Evolutionary conservation across 306 rosid species (phyloP).

Genomic region (Cicer yamashitae): DNA sequence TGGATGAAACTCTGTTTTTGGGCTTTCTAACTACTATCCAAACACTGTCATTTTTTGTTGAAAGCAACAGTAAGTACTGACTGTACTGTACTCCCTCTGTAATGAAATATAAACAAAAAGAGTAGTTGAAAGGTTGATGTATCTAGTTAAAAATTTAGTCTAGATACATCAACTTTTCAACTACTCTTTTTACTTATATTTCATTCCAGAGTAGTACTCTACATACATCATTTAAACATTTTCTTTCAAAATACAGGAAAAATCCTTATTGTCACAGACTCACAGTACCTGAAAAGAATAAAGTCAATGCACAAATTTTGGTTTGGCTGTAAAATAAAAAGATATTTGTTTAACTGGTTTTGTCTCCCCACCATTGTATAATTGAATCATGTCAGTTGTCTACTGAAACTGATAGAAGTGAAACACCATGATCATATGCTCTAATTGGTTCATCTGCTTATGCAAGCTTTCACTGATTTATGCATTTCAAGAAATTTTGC

Average conservation of each 20-base stretch:
- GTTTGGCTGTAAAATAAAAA: not conserved
- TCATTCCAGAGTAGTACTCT: not conserved
- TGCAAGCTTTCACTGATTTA: slow-evolving; percentile 15
- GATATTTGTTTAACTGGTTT: not conserved
- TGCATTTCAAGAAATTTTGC: slow-evolving; percentile 24
- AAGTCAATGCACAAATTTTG: not conserved
- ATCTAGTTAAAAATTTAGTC: no score
- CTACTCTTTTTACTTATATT: no score
- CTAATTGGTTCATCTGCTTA: not conserved
- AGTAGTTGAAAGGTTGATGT: no score
- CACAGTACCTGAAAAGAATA: not conserved
- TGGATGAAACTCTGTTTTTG: not conserved
- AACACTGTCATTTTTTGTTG: not conserved
- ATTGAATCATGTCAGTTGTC: slow-evolving; percentile 12
- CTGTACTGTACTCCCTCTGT: no score
- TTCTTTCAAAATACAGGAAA: not conserved
- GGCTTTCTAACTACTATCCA: not conserved
- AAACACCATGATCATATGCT: not conserved
- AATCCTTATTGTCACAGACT: not conserved
- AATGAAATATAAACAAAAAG: no score
- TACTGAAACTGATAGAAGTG: slow-evolving; percentile 19
- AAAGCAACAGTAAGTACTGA: not conserved
- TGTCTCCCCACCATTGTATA: not conserved
- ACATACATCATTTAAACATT: not conserved
- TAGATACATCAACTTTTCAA: no score